phyloP scores from a whole-genome alignment of 2,329 filamentous ascomycete species.

The Pseudogymnoascus sp. region DNA sequence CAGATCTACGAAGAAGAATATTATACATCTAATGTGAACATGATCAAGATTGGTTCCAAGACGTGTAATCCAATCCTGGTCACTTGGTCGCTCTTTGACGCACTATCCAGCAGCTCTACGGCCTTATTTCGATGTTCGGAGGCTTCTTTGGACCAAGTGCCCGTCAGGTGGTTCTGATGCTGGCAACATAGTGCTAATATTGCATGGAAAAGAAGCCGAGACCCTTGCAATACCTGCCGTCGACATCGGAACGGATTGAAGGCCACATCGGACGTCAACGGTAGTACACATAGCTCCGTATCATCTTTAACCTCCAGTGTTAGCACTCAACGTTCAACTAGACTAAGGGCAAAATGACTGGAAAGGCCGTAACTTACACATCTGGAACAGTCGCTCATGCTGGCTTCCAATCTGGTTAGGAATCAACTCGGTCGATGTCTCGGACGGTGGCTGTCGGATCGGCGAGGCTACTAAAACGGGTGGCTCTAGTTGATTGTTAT shows the following conservation, averaged over 20 bases:
- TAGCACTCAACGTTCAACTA: not conserved
- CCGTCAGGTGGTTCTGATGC: constrained; percentile 25
- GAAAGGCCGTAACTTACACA: not conserved
- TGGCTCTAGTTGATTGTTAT: constrained; percentile 1
- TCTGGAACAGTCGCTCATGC: not conserved
- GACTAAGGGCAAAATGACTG: not conserved
- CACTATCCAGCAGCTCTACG: constrained; percentile 20
- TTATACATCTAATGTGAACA: constrained; percentile 29
- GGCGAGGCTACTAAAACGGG: not conserved
- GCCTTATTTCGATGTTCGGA: constrained; percentile 20
- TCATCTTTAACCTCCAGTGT: constrained; percentile 23
- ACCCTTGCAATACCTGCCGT: constrained; percentile 18
- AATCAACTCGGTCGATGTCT: not conserved
- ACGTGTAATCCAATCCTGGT: constrained; percentile 8
- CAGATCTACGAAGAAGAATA: not conserved
- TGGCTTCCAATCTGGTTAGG: not conserved
- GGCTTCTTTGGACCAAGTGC: constrained; percentile 18
- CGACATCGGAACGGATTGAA: constrained; percentile 29
- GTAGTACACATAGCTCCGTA: constrained; percentile 29
- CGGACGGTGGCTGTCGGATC: not conserved
- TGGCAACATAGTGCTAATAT: constrained; percentile 27
- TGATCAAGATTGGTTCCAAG: constrained; percentile 26
- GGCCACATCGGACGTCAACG: constrained; percentile 26
- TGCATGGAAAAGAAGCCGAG: constrained; percentile 26
- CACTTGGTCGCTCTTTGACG: constrained; percentile 10